phyloP scores from a whole-genome alignment of 2,329 filamentous ascomycete species.

The Talaromyces sp. region DNA sequence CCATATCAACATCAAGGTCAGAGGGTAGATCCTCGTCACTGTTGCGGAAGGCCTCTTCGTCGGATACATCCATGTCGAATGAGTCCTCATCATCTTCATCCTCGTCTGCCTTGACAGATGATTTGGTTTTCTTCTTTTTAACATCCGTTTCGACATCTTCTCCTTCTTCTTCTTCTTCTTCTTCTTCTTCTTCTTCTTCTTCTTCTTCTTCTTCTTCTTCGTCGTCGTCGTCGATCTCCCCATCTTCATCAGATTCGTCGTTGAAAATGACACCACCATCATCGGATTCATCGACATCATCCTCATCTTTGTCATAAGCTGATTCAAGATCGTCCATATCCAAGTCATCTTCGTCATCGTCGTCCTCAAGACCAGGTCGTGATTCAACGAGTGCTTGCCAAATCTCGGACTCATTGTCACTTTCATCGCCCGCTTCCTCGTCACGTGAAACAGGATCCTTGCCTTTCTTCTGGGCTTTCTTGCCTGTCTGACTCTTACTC shows the following conservation, averaged over 20 bases:
- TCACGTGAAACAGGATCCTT: conserved; percentile 43
- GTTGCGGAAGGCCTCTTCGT: conserved; percentile 49
- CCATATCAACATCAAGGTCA: conserved; percentile 50
- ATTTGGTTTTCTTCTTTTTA: conserved; percentile 18
- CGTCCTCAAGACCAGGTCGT: conserved; percentile 70
- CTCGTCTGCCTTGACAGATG: background rate
- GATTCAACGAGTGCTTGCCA: conserved; percentile 88
- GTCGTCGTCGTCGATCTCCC: conserved; percentile 35
- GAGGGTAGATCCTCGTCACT: conserved; percentile 57
- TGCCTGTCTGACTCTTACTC: conserved; percentile 61
- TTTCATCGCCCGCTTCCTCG: conserved; percentile 49
- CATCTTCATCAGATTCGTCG: conserved; percentile 49
- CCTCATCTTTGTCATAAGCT: conserved; percentile 50
- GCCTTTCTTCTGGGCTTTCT: conserved; percentile 55
- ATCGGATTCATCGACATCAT: conserved; percentile 40
- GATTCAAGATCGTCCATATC: conserved; percentile 57
- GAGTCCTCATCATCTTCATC: conserved; percentile 49
- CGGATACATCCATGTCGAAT: conserved; percentile 51
- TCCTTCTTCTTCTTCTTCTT: conserved; percentile 33
- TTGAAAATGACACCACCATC: conserved; percentile 49
- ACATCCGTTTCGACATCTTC: conserved; percentile 29
- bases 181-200: too few species aligned
- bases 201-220: too few species aligned
- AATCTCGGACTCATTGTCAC: conserved; percentile 73
- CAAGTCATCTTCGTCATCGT: conserved; percentile 57